phyloP scores from a whole-genome alignment of 306 rosid genomes.

The Cucumis cinereus region DNA sequence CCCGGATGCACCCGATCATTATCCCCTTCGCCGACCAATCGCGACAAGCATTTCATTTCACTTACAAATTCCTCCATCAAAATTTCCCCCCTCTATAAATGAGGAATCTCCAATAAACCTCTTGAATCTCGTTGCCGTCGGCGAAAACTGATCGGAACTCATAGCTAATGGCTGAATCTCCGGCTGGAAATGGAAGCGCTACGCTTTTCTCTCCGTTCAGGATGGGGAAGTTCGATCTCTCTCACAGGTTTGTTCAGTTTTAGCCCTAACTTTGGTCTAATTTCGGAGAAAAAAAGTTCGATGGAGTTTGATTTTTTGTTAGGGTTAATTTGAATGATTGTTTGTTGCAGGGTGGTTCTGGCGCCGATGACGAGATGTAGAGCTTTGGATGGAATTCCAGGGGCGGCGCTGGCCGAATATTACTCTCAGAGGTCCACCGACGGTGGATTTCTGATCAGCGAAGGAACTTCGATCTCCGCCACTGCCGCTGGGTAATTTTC shows the following conservation, averaged over 20 bases:
- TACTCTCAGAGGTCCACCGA: conserved; percentile 35
- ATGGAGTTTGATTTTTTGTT: neutral
- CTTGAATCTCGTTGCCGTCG: neutral
- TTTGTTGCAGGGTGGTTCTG: conserved; percentile 36
- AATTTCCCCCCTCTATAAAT: neutral
- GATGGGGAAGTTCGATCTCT: conserved; percentile 51
- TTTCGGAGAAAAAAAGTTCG: neutral
- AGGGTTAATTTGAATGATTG: neutral
- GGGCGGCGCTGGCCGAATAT: conserved; percentile 26
- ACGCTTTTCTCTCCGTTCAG: conserved; percentile 59
- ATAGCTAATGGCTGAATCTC: neutral
- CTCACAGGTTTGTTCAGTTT: conserved; percentile 46
- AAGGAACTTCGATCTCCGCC: conserved; percentile 37
- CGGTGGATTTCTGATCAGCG: conserved; percentile 41
- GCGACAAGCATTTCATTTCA: neutral
- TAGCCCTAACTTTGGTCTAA: neutral
- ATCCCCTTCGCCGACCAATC: neutral
- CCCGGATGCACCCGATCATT: neutral
- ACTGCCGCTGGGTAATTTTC: conserved; percentile 33
- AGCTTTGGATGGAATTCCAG: conserved; percentile 33
- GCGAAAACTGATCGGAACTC: neutral
- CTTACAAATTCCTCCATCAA: neutral
- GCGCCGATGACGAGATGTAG: conserved; percentile 53
- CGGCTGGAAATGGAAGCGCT: conserved; percentile 4
- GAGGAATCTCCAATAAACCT: neutral